Evolutionary conservation across 148 eudicot genomes (phyloP), one percentile per base, ranked within the genome.

Genomic region (Fagopyrum tataricum): DNA sequence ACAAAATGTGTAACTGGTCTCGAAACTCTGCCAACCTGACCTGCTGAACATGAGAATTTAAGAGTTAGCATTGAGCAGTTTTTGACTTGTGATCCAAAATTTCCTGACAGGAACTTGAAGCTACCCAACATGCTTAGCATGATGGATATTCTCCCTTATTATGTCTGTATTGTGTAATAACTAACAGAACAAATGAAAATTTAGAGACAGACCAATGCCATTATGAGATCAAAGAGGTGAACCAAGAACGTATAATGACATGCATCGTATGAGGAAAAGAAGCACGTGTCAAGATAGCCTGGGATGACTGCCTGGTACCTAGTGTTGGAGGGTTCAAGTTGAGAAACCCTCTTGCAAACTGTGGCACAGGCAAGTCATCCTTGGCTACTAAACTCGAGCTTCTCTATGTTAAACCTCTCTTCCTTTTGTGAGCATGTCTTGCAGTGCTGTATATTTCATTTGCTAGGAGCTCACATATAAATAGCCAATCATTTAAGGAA

Each of bases 331-430:
- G 69, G 69, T 64, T 64, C 2, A 4, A 43, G 69, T 64, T 64
- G 7, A 4, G 4, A 7, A 26, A 37, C 69, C 69, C 20, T 64
- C 43, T 2, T 13, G 7, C 44, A 4, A 31, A 64, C 43, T 37
- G 15, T 31, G 43, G 42, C n/a, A 43, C 69, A 64, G 69, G 69
- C 69, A 64, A 64, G 69, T 64, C 69, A 64, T 64, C 69, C 69
- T 64, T 64, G 69, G 69, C 69, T 64, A 64, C 69, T 64, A 64
- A 64, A 64, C 69, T 15, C 18, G 41, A 64, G 18, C 69, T 64
- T 64, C 69, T 64, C 69, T 9, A 64, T 64, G 69, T 64, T 4
- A 64, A 15, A 18, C 42, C 69, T 39, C 69, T 64, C 69, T 64
- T 64, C 42, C 69, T 64, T 37, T 14, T 10, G 5, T 61, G 23